phyloP scores from a whole-genome alignment of 345 rosid species.

The Gossypium herbaceum region DNA sequence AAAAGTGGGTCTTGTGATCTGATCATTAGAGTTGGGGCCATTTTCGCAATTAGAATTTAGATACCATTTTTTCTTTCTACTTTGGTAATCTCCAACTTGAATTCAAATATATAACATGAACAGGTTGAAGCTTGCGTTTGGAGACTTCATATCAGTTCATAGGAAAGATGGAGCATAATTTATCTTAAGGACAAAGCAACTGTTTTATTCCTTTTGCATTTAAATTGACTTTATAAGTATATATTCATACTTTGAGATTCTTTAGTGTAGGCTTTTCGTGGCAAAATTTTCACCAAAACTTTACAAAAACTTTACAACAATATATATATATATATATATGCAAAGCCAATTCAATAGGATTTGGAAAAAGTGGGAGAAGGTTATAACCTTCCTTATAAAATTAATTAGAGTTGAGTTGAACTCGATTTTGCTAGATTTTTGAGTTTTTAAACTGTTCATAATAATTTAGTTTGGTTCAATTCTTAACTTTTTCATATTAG shows the following conservation, averaged over 20 bases:
- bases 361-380: background rate
- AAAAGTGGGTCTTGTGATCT: too few species aligned
- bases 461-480: too few species aligned
- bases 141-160: background rate
- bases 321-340: background rate
- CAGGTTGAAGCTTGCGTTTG: background rate
- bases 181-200: background rate
- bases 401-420: too few species aligned
- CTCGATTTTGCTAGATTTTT: too few species aligned
- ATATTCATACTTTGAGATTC: constrained; percentile 16
- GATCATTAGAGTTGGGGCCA: too few species aligned
- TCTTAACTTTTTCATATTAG: too few species aligned
- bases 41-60: background rate
- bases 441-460: rapidly evolving
- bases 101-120: too few species aligned
- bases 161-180: background rate
- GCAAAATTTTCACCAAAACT: constrained; percentile 26
- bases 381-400: too few species aligned
- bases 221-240: background rate
- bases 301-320: constrained; percentile 1
- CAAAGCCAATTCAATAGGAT: constrained; percentile 10
- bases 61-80: background rate
- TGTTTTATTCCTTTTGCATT: background rate
- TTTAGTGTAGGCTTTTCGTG: background rate
- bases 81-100: background rate